Conservation (phyloP, 2,329 filamentous ascomycete genomes). For the Cordyceps cicadae region DNA sequence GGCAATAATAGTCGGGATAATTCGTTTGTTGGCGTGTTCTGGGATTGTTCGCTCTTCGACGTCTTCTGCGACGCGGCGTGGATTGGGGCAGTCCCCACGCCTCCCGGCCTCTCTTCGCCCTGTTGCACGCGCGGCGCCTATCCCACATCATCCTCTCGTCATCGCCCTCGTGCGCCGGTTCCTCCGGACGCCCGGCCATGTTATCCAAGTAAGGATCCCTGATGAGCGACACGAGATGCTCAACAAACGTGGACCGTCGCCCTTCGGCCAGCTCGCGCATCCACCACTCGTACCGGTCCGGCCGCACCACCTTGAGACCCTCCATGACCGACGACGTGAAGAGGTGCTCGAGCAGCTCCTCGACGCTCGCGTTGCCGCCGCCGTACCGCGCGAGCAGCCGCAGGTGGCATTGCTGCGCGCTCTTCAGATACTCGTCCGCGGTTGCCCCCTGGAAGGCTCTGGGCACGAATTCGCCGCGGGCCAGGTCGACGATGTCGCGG, state of each 20-base stretch:
- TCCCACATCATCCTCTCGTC: neutral
- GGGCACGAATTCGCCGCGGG: neutral
- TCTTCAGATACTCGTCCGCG: neutral
- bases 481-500: constrained; percentile 3
- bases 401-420: constrained; percentile 1
- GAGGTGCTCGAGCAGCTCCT: constrained; percentile 10
- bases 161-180: neutral
- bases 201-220: neutral
- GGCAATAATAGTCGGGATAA: neutral
- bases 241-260: neutral
- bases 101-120: neutral
- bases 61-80: neutral
- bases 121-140: neutral
- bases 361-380: neutral
- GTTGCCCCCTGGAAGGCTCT: neutral
- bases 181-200: too few species aligned
- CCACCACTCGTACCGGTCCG: neutral
- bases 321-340: constrained; percentile 7
- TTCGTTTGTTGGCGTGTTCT: neutral
- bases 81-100: neutral
- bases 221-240: neutral
- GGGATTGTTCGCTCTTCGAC: neutral
- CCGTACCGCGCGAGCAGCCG: constrained; percentile 9
- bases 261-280: neutral
- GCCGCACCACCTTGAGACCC: neutral